These are phyloP conservation scores for Rosa chinensis DNA, from an alignment of 306 rosid genomes.

Conservation along the genomic window DNA sequence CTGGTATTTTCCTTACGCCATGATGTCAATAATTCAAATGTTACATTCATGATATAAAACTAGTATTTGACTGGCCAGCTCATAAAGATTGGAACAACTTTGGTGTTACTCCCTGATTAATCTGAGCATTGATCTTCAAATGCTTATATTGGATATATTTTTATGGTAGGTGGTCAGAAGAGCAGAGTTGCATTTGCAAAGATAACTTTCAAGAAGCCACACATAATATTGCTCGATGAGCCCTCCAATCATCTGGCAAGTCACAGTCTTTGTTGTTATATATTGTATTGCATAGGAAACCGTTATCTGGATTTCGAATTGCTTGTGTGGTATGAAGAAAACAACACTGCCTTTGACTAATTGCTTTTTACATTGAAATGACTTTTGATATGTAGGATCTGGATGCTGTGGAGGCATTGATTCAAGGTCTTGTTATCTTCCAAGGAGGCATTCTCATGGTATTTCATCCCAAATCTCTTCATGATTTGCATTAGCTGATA, in stretches of 20 bases:
- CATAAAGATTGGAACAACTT: background rate
- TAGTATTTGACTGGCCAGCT: background rate
- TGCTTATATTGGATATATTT: conserved; percentile 7
- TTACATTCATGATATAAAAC: background rate
- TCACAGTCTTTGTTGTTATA: conserved; percentile 17
- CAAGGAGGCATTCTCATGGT: conserved; percentile 99
- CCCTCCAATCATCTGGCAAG: conserved; percentile 98
- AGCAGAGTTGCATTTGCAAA: conserved; percentile 99
- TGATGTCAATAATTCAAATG: background rate
- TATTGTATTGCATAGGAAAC: background rate
- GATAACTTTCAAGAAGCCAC: conserved; percentile 98
- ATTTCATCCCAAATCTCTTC: conserved; percentile 15
- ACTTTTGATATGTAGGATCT: conserved; percentile 61
- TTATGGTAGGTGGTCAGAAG: conserved; percentile 87
- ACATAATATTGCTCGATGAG: conserved; percentile 94
- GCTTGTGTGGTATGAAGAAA: background rate
- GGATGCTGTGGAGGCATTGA: conserved; percentile 99
- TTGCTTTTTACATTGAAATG: conserved; percentile 7
- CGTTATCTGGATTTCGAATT: background rate
- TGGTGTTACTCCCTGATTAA: background rate
- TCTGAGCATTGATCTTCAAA: background rate
- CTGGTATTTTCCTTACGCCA: conserved; percentile 52
- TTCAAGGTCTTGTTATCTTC: conserved; percentile 94
- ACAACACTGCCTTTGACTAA: background rate
- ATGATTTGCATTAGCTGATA: background rate